Evolutionary conservation across 2,329 filamentous ascomycete genomes (phyloP), one percentile per base, ranked within the genome.

Genomic region (Lasiodiplodia citricola): DNA sequence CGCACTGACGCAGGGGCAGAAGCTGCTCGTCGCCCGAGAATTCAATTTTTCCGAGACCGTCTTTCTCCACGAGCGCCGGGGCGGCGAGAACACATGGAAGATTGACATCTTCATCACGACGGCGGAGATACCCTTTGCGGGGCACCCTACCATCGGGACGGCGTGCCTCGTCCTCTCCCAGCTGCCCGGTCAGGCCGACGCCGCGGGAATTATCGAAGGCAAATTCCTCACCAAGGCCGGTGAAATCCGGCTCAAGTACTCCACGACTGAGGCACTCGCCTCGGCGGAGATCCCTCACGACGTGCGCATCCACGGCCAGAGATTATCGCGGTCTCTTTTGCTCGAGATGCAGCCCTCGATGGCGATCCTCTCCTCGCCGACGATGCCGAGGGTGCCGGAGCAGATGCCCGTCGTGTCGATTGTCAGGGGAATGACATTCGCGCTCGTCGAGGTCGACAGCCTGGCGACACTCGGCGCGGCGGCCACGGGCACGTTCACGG

Each of bases 401-500:
- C 65, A 75, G 71, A 77, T 71, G 38, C 73, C 79, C 16, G 72
- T 83, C 14, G 80, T 83, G 13, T 82, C 80, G 54, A 82, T 94
- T 56, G 91, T 93, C 44, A 88, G 87, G 55, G 92, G 92, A 58
- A 91, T 94, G 89, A 87, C 87, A 0, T 94, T 93, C 77, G 79
- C 88, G n/a, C 85, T 92, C 38, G 82, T 91, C 16, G 81, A 87
- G 72, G 82, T 96, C 25, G 82, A 87, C 0, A 85, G 83, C 66
- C 78, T 92, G 11, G 87, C 88, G 37, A 83, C 86, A 8, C 82
- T 95, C 21, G 83, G 80, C 5, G 73, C 78, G 14, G 77, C 83
- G 13, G 80, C 83, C 3, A 72, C 78, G 37, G 72, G 72, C 37
- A 75, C 67, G 31, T 67, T 76, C 14, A 60, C 81, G 14, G 74